A percentile compares a stretch with the other conserved stretches of the same genome.
These are phyloP conservation scores for Leccinellum rugosiceps DNA, from an alignment of 768 basidiomycete species.

Conservation along the genomic window DNA sequence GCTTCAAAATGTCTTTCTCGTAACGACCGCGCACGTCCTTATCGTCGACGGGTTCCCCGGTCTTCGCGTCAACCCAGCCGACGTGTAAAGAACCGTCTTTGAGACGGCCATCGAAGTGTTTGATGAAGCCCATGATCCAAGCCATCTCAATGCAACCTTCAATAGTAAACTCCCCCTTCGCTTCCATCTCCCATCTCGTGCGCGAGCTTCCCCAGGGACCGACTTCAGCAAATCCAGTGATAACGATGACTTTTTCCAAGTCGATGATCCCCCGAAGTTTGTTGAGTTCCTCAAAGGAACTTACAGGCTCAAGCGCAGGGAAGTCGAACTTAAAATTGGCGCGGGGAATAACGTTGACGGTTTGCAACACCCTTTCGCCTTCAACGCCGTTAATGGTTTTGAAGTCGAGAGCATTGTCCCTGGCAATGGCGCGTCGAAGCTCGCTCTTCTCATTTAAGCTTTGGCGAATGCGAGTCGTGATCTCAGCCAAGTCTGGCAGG, in stretches of 20 bases:
- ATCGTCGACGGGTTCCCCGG: slow-evolving; percentile 92
- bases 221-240: slow-evolving; percentile 97
- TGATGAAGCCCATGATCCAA: slow-evolving; percentile 99
- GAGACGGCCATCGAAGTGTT: slow-evolving; percentile 96
- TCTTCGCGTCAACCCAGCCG: slow-evolving; percentile 97
- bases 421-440: slow-evolving; percentile 87
- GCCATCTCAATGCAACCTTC: slow-evolving; percentile 99
- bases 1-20: slow-evolving; percentile 88
- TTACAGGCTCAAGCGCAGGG: slow-evolving; percentile 74
- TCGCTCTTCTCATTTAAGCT: slow-evolving; percentile 84
- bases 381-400: slow-evolving; percentile 86
- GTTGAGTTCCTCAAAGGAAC: slow-evolving; percentile 68
- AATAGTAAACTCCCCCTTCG: slow-evolving; percentile 93
- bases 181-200: slow-evolving; percentile 99
- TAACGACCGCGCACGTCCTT: slow-evolving; percentile 94
- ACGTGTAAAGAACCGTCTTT: slow-evolving; percentile 91
- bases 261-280: slow-evolving; percentile 88
- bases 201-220: slow-evolving; percentile 98
- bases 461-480: slow-evolving; percentile 82
- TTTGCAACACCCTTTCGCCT: slow-evolving; percentile 90
- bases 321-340: slow-evolving; percentile 98
- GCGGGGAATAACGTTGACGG: slow-evolving; percentile 88
- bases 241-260: slow-evolving; percentile 91
- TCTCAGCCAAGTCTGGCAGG: slow-evolving; percentile 89
- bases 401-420: slow-evolving; percentile 96